Evolutionary conservation across 2,329 filamentous ascomycete species (phyloP).

Genomic region (Colletotrichum gigasporum): DNA sequence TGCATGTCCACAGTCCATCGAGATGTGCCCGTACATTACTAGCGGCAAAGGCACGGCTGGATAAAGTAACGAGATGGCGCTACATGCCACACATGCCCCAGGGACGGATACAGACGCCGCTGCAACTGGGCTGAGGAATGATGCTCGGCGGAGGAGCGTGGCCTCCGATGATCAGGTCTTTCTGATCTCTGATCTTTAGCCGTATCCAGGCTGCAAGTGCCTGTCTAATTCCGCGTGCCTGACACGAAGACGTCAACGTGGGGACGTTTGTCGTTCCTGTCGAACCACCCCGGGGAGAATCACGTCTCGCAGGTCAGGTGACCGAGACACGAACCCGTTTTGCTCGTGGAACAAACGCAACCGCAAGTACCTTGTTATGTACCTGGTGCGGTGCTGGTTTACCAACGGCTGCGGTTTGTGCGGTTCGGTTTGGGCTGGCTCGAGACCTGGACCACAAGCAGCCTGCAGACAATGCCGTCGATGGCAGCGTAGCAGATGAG

Average conservation of each 20-base stretch:
- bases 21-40: conserved; percentile 10
- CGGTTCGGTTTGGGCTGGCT: neutral
- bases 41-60: neutral
- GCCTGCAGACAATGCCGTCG: neutral
- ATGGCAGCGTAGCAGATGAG: neutral
- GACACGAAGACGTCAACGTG: conserved; percentile 21
- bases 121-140: conserved; percentile 11
- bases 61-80: conserved; percentile 16
- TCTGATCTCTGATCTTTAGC: conserved; percentile 20
- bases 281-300: conserved; percentile 1
- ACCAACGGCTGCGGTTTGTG: neutral
- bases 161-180: neutral
- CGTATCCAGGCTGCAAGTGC: neutral
- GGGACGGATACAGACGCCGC: neutral
- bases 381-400: no score
- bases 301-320: neutral
- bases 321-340: conserved; percentile 2
- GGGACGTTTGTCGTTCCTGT: conserved; percentile 22
- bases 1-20: no score
- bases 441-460: neutral
- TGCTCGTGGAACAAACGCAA: neutral
- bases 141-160: neutral
- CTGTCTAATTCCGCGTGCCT: conserved; percentile 7
- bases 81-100: conserved; percentile 19
- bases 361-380: no score